phyloP scores from a whole-genome alignment of 768 basidiomycete genomes.

The Kwoniella sp. region DNA sequence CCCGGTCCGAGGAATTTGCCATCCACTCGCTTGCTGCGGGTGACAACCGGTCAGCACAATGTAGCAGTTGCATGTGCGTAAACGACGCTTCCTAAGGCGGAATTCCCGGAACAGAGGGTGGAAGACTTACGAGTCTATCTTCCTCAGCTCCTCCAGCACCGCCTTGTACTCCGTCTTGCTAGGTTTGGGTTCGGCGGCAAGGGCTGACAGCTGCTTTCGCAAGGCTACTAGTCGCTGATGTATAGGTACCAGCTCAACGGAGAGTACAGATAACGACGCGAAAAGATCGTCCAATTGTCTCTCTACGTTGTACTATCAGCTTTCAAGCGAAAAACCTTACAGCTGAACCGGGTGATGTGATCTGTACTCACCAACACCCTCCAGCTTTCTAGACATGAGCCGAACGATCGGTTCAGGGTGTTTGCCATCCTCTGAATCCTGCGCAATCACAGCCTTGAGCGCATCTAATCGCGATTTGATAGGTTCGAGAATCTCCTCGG shows the following conservation, averaged over 20 bases:
- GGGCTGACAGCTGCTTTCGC: slow-evolving; percentile 80
- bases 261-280: slow-evolving; percentile 81
- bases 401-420: slow-evolving; percentile 85
- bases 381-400: slow-evolving; percentile 84
- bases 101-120: no score
- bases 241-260: slow-evolving; percentile 83
- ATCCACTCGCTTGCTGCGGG: slow-evolving; percentile 83
- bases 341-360: neutral
- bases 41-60: no score
- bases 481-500: slow-evolving; percentile 82
- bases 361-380: slow-evolving; percentile 76
- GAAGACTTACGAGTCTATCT: slow-evolving; percentile 67
- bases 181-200: slow-evolving; percentile 77
- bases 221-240: slow-evolving; percentile 86
- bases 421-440: slow-evolving; percentile 76
- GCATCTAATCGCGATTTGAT: slow-evolving; percentile 80
- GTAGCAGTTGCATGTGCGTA: no score
- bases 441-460: slow-evolving; percentile 80
- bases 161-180: slow-evolving; percentile 86
- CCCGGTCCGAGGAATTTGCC: slow-evolving; percentile 93
- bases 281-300: slow-evolving; percentile 74
- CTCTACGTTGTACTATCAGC: slow-evolving; percentile 59
- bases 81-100: no score
- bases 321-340: no score
- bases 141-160: slow-evolving; percentile 85